Evolutionary conservation across 2,329 filamentous ascomycete genomes (phyloP).

Genomic region (Xylaria sp.): DNA sequence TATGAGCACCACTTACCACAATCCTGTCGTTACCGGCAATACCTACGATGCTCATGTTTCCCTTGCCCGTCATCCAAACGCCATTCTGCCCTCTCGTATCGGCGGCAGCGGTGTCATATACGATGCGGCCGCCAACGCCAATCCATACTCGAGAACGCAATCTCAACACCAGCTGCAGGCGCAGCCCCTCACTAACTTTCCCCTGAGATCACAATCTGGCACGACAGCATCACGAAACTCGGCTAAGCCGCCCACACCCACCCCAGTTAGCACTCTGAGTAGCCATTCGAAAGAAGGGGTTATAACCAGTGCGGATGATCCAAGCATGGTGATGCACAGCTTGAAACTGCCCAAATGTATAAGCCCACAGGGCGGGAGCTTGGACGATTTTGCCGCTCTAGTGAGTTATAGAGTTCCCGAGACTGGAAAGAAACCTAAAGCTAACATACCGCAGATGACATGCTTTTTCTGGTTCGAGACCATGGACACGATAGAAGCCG

Average conservation of each 20-base stretch:
- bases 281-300: slow-evolving; percentile 47
- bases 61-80: slow-evolving; percentile 54
- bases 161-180: slow-evolving; percentile 50
- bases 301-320: slow-evolving; percentile 52
- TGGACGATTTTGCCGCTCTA: slow-evolving; percentile 86
- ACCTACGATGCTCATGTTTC: slow-evolving; percentile 59
- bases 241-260: slow-evolving; percentile 54
- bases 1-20: slow-evolving; percentile 65
- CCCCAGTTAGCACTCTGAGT: slow-evolving; percentile 46
- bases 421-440: slow-evolving; percentile 3
- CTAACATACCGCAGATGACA: slow-evolving; percentile 73
- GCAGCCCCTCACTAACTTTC: slow-evolving; percentile 39
- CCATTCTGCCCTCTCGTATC: slow-evolving; percentile 51
- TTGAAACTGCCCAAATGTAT: slow-evolving; percentile 81
- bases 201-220: slow-evolving; percentile 39
- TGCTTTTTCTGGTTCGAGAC: slow-evolving; percentile 98
- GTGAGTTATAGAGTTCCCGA: slow-evolving; percentile 57
- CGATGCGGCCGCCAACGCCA: slow-evolving; percentile 48
- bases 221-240: slow-evolving; percentile 49
- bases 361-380: slow-evolving; percentile 76
- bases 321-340: slow-evolving; percentile 65
- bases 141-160: slow-evolving; percentile 47
- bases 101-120: slow-evolving; percentile 48
- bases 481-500: slow-evolving; percentile 78
- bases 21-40: slow-evolving; percentile 54